Evolutionary conservation across 2,329 filamentous ascomycete species (phyloP).

Genomic region (Aureobasidium leucospermi): DNA sequence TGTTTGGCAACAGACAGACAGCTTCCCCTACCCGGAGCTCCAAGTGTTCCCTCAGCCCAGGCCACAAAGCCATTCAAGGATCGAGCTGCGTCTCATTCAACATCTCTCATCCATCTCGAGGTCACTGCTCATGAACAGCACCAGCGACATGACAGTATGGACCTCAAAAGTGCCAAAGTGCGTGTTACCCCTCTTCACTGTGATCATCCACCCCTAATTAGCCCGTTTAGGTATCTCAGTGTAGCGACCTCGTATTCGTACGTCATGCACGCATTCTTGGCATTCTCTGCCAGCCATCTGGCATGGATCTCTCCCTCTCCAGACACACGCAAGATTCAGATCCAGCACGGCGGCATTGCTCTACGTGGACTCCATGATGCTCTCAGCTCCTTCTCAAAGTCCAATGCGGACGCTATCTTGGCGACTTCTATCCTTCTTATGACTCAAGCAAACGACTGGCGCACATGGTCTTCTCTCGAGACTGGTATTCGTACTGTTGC

Average conservation of each 20-base stretch:
- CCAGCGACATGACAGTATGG: conserved; percentile 85
- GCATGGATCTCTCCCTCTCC: conserved; percentile 81
- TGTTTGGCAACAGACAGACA: conserved; percentile 74
- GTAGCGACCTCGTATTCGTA: conserved; percentile 76
- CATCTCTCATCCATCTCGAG: conserved; percentile 81
- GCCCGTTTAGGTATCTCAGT: conserved; percentile 59
- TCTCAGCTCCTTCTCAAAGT: conserved; percentile 73
- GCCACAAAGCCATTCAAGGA: conserved; percentile 64
- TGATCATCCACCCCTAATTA: conserved; percentile 4
- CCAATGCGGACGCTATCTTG: conserved; percentile 84
- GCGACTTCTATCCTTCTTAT: conserved; percentile 86
- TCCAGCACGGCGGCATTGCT: conserved; percentile 79
- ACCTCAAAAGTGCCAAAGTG: conserved; percentile 87
- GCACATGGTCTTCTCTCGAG: conserved; percentile 87
- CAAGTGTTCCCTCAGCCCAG: conserved; percentile 67
- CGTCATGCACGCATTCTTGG: conserved; percentile 88
- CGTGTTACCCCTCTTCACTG: conserved; percentile 32
- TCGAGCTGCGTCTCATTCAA: conserved; percentile 82
- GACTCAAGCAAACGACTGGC: conserved; percentile 95
- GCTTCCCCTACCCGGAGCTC: conserved; percentile 79
- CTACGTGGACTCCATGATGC: conserved; percentile 83
- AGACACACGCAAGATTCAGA: conserved; percentile 79
- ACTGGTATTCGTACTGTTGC: conserved; percentile 87
- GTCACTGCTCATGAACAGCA: conserved; percentile 61
- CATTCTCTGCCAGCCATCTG: conserved; percentile 90